These are phyloP conservation scores for Globisporangium takayamanum DNA, from an alignment of 352 stramenopile genomes.

Conservation along the genomic window DNA sequence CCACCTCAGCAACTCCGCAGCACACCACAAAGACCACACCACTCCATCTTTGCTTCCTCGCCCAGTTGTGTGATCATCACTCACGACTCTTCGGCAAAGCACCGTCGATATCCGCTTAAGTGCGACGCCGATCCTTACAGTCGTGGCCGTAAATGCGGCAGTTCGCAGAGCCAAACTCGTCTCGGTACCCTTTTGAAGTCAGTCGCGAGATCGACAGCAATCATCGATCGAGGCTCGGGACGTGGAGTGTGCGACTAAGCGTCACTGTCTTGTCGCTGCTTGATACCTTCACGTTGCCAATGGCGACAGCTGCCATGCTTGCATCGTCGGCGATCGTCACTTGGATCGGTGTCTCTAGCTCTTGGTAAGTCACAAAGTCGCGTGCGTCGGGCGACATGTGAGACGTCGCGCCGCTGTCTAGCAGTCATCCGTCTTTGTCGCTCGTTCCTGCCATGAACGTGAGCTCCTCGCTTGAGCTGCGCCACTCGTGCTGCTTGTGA, in stretches of 20 bases:
- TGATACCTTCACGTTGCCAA: not conserved
- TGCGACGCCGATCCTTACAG: too few relatives aligned
- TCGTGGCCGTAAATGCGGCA: not conserved
- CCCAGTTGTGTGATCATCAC: too few relatives aligned
- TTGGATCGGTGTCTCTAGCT: not conserved
- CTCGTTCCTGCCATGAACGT: slow-evolving; percentile 1
- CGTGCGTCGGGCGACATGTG: slow-evolving; percentile 13
- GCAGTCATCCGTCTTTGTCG: slow-evolving; percentile 9
- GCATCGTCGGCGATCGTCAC: not conserved
- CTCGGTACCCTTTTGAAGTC: not conserved
- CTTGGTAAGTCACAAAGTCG: slow-evolving; percentile 10
- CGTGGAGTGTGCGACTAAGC: not conserved
- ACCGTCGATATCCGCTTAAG: too few relatives aligned
- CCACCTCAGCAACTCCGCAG: too few relatives aligned
- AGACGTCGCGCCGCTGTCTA: slow-evolving; percentile 14
- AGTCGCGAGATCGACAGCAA: not conserved
- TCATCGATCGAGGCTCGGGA: not conserved
- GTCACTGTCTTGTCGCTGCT: not conserved
- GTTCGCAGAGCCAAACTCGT: not conserved
- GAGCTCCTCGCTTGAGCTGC: not conserved
- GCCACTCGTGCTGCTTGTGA: slow-evolving; percentile 1
- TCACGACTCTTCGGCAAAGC: too few relatives aligned
- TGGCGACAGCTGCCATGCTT: not conserved
- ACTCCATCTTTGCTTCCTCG: too few relatives aligned
- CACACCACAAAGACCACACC: too few relatives aligned